Evolutionary conservation across 345 rosid genomes (phyloP), one percentile per base, ranked within the genome.

Genomic region (Salix viminalis): DNA sequence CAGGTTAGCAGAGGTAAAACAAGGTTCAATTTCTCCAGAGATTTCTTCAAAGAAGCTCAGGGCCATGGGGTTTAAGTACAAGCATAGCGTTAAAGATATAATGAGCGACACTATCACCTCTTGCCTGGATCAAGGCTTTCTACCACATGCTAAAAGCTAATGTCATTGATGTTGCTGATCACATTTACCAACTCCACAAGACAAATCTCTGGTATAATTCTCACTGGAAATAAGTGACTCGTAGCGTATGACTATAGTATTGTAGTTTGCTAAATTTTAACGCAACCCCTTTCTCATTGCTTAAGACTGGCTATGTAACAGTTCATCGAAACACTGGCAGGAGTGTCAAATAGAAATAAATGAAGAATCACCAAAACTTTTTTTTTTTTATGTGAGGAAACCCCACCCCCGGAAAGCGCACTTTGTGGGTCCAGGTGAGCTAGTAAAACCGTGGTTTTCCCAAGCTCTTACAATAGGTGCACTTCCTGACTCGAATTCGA

Each of bases 21-120:
- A 75, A 41, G 69, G 62, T 61, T 41, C 79, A 36, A 39, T 79
- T 58, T 90, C 86, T 66, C 83, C 88, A 67, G 83, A 77, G 75
- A 91, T 95, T 75, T 95, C 97, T 65, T 91, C 97, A 16, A 86
- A 84, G 87, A 91, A 88, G 85, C 72, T 90, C 37, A 83, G 77
- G 80, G 91, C 85, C 26, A 62, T 90, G 82, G 96, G 97, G 16
- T 91, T 95, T 79, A 73, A 60, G 67, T 90, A 78, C 77, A 85
- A 88, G 87, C 86, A 88, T 75, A 84, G 83, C 56, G 72, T 88
- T 64, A 86, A 89, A 46, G 92, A 87, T 66, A 85, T 90, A 12
- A 70, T 89, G 60, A 77, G 48, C 21, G 88, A 93, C 75, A 84
- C 97, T 41, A 76, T 89, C 42, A 67, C 71, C 41, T 76, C 84